Conservation (phyloP, 2,329 filamentous ascomycete species). For the Stagonosporopsis tanaceti region DNA sequence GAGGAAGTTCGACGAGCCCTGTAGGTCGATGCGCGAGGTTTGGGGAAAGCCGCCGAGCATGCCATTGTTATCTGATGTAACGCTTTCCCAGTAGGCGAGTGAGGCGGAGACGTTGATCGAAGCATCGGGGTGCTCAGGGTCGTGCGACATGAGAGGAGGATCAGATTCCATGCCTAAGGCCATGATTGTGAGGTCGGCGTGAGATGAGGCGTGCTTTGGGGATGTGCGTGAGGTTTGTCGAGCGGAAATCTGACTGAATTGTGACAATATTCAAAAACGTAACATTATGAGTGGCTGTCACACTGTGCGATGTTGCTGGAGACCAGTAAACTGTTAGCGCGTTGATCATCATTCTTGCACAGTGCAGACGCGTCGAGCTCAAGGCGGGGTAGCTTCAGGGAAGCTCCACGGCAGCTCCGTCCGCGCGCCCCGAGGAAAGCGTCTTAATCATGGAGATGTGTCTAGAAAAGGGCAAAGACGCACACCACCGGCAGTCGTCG, state of each 20-base stretch:
- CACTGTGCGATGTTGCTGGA: neutral
- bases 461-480: constrained; percentile 5
- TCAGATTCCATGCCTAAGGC: constrained; percentile 36
- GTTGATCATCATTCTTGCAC: constrained; percentile 13
- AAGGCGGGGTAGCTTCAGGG: constrained; percentile 15
- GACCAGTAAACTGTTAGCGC: constrained; percentile 9
- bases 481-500: constrained; percentile 1
- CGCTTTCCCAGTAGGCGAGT: constrained; percentile 61
- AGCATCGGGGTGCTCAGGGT: constrained; percentile 48
- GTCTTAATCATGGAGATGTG: neutral
- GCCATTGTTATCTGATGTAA: constrained; percentile 67
- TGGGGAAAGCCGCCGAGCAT: constrained; percentile 81
- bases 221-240: neutral
- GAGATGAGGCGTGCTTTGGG: neutral
- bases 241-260: neutral
- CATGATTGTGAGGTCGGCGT: constrained; percentile 20
- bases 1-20: constrained; percentile 73
- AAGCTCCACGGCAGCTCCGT: constrained; percentile 3
- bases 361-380: constrained; percentile 16
- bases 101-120: constrained; percentile 55
- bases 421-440: constrained; percentile 5
- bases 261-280: neutral
- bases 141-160: constrained; percentile 28
- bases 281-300: neutral
- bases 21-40: constrained; percentile 74